phyloP scores from a whole-genome alignment of 768 basidiomycete species.

The Amanita phalloides region DNA sequence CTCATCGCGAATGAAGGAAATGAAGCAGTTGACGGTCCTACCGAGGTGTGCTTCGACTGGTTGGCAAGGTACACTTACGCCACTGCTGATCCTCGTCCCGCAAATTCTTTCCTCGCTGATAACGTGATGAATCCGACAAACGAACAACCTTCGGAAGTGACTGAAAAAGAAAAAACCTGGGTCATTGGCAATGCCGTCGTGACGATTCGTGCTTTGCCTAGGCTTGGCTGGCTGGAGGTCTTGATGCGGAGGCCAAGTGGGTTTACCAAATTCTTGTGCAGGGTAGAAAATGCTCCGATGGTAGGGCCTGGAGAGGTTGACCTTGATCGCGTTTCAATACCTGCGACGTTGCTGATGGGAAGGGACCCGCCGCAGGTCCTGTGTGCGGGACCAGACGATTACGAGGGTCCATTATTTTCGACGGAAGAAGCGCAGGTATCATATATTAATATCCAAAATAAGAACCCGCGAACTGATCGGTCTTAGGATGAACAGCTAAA shows the following conservation, averaged over 20 bases:
- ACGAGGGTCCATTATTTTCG: slow-evolving; percentile 9
- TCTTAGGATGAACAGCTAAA: slow-evolving; percentile 18
- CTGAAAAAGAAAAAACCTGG: slow-evolving; percentile 67
- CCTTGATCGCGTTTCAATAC: slow-evolving; percentile 63
- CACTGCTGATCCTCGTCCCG: slow-evolving; percentile 85
- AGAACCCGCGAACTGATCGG: background rate
- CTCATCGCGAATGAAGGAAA: slow-evolving; percentile 76
- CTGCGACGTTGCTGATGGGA: slow-evolving; percentile 67
- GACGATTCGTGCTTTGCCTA: slow-evolving; percentile 63
- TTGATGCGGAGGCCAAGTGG: slow-evolving; percentile 82
- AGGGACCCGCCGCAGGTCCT: slow-evolving; percentile 29
- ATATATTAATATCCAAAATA: slow-evolving; percentile 7
- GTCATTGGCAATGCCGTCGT: slow-evolving; percentile 75
- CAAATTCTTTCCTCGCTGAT: slow-evolving; percentile 67
- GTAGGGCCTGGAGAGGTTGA: slow-evolving; percentile 77
- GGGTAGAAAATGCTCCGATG: slow-evolving; percentile 82
- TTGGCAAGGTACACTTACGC: slow-evolving; percentile 90
- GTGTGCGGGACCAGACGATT: slow-evolving; percentile 16
- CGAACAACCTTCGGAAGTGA: slow-evolving; percentile 23
- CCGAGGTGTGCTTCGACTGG: slow-evolving; percentile 98
- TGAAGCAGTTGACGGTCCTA: slow-evolving; percentile 70
- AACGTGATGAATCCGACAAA: slow-evolving; percentile 56
- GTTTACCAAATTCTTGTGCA: slow-evolving; percentile 72
- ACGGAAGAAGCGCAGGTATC: slow-evolving; percentile 9
- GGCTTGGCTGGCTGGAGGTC: slow-evolving; percentile 85